These are phyloP conservation scores for Periconia sp. DNA, from an alignment of 2,329 filamentous ascomycete species.

Conservation along the genomic window DNA sequence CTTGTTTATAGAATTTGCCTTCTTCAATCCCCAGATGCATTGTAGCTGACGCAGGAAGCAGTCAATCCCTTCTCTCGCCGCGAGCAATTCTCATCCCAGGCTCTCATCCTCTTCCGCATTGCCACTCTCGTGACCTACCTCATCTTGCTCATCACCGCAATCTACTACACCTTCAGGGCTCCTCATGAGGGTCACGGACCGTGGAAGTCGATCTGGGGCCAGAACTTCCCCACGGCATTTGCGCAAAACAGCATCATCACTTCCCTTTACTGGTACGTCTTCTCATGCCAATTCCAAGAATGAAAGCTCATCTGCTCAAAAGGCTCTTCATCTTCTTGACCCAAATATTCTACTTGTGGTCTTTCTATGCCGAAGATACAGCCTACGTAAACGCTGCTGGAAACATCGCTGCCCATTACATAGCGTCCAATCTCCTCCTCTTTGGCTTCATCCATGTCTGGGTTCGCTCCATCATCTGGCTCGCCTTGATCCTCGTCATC, in stretches of 20 bases:
- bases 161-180: constrained; percentile 74
- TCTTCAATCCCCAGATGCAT: not conserved
- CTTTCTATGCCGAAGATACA: constrained; percentile 73
- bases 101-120: constrained; percentile 76
- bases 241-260: constrained; percentile 69
- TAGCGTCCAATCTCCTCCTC: constrained; percentile 82
- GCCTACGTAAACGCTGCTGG: constrained; percentile 72
- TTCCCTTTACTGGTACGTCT: constrained; percentile 75
- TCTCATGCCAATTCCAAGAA: not conserved
- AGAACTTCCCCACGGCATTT: constrained; percentile 77
- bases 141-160: constrained; percentile 70
- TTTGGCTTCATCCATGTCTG: constrained; percentile 85
- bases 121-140: constrained; percentile 77
- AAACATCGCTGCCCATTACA: constrained; percentile 83
- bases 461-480: constrained; percentile 75
- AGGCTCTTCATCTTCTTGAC: constrained; percentile 77
- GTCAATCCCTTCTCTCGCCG: constrained; percentile 15
- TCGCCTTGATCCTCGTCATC: constrained; percentile 76
- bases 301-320: not conserved
- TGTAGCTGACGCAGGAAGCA: constrained; percentile 3
- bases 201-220: constrained; percentile 72
- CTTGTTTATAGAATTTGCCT: not conserved
- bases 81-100: constrained; percentile 50
- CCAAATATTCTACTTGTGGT: constrained; percentile 76
- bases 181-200: constrained; percentile 66